Evolutionary conservation across 2,329 filamentous ascomycete species (phyloP).

Genomic region (Arthrobotrys iridis): DNA sequence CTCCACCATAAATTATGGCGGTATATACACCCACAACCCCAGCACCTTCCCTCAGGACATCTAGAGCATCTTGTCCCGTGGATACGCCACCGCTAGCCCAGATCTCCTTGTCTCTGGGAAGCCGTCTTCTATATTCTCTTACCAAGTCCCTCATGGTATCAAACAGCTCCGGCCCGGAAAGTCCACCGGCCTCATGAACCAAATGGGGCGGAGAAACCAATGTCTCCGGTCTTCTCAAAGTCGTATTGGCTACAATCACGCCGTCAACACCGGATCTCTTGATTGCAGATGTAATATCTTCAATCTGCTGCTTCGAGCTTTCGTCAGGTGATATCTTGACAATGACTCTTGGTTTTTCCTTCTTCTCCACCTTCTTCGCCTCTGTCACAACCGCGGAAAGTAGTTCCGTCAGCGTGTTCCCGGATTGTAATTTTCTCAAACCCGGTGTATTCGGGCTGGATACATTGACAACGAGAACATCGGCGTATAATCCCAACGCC

Average conservation of each 20-base stretch:
- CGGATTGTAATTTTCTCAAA: slow-evolving; percentile 83
- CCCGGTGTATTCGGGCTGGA: slow-evolving; percentile 96
- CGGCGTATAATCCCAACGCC: slow-evolving; percentile 83
- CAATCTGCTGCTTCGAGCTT: slow-evolving; percentile 82
- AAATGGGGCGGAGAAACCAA: slow-evolving; percentile 75
- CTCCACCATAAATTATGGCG: slow-evolving; percentile 72
- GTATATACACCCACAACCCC: slow-evolving; percentile 94
- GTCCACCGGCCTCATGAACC: slow-evolving; percentile 79
- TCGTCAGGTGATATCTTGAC: slow-evolving; percentile 98
- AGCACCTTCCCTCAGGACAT: slow-evolving; percentile 86
- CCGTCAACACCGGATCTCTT: slow-evolving; percentile 87
- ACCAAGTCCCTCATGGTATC: slow-evolving; percentile 81
- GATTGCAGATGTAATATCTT: slow-evolving; percentile 87
- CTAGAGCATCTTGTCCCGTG: slow-evolving; percentile 81
- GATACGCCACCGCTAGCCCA: slow-evolving; percentile 95
- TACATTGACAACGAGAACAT: slow-evolving; percentile 97
- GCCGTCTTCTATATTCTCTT: slow-evolving; percentile 76
- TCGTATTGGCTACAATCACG: slow-evolving; percentile 97
- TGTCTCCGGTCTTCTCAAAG: slow-evolving; percentile 78
- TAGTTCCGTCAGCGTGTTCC: slow-evolving; percentile 82
- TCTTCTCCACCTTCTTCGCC: slow-evolving; percentile 73
- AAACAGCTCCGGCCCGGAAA: slow-evolving; percentile 90
- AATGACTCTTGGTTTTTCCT: slow-evolving; percentile 83
- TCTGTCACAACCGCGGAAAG: slow-evolving; percentile 83
- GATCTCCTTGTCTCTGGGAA: slow-evolving; percentile 73